Evolutionary conservation across 176 grass and related monocot genomes (phyloP).

Genomic region (Oryza brachyantha): DNA sequence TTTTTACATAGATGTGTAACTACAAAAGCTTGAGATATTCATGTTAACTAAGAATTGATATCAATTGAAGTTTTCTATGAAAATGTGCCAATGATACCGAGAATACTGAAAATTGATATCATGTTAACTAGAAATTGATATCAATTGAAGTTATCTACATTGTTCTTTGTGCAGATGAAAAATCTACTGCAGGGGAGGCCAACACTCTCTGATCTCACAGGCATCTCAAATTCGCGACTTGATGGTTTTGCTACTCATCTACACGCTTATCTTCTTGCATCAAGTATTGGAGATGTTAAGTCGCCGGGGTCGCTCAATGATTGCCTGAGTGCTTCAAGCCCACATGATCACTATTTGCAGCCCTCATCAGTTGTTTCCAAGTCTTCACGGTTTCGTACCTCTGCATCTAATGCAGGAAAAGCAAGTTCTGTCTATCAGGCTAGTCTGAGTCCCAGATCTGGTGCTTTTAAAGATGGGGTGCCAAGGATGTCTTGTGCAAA

Average conservation of each 20-base stretch:
- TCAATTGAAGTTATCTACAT: background rate
- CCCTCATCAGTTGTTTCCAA: slow-evolving; percentile 36
- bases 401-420: slow-evolving; percentile 36
- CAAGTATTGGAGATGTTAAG: slow-evolving; percentile 63
- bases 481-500: slow-evolving; percentile 43
- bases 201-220: slow-evolving; percentile 72
- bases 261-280: slow-evolving; percentile 68
- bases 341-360: slow-evolving; percentile 42
- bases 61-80: background rate
- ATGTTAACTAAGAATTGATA: background rate
- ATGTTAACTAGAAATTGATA: no score
- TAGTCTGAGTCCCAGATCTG: slow-evolving; percentile 67
- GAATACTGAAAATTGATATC: slow-evolving; percentile 12
- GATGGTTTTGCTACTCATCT: slow-evolving; percentile 76
- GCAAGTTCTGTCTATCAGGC: slow-evolving; percentile 43
- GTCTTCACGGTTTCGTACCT: slow-evolving; percentile 37
- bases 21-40: background rate
- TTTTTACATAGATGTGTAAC: background rate
- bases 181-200: slow-evolving; percentile 69
- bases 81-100: background rate
- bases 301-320: slow-evolving; percentile 31
- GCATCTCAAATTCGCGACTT: slow-evolving; percentile 74
- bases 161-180: slow-evolving; percentile 66
- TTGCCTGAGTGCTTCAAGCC: slow-evolving; percentile 17
- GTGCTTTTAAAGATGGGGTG: slow-evolving; percentile 76